phyloP scores from a whole-genome alignment of 2,329 filamentous ascomycete species.

The Cadophora sp. region DNA sequence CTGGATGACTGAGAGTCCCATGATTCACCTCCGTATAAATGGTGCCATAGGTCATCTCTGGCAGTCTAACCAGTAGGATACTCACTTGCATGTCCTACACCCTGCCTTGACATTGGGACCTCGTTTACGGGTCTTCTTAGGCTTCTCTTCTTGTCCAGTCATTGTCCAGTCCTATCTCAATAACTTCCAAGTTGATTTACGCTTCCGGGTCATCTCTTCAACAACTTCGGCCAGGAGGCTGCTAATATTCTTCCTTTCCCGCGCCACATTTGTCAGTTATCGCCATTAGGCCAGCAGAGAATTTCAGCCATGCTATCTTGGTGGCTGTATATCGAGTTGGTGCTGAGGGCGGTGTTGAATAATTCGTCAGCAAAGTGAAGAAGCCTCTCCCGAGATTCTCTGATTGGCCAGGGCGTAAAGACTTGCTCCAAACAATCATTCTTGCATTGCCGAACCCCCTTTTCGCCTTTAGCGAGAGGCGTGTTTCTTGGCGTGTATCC shows the following conservation, averaged over 20 bases:
- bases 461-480: neutral
- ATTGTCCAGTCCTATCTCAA: conserved; percentile 33
- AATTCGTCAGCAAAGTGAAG: neutral
- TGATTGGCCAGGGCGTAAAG: conserved; percentile 16
- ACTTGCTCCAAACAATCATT: neutral
- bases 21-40: neutral
- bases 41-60: neutral
- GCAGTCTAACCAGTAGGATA: neutral
- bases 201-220: neutral
- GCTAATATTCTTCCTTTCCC: neutral
- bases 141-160: conserved; percentile 44
- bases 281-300: neutral
- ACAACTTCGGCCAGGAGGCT: neutral
- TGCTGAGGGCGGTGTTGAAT: neutral
- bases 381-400: neutral
- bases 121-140: conserved; percentile 30
- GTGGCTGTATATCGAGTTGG: neutral
- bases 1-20: neutral
- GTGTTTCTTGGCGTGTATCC: neutral
- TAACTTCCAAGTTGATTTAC: conserved; percentile 40
- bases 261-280: neutral
- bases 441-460: neutral
- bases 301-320: too few relatives aligned
- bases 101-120: conserved; percentile 23
- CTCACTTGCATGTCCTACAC: conserved; percentile 24